These are phyloP conservation scores for Solanum sitiens DNA, from an alignment of 257 asterid species.

Conservation along the genomic window DNA sequence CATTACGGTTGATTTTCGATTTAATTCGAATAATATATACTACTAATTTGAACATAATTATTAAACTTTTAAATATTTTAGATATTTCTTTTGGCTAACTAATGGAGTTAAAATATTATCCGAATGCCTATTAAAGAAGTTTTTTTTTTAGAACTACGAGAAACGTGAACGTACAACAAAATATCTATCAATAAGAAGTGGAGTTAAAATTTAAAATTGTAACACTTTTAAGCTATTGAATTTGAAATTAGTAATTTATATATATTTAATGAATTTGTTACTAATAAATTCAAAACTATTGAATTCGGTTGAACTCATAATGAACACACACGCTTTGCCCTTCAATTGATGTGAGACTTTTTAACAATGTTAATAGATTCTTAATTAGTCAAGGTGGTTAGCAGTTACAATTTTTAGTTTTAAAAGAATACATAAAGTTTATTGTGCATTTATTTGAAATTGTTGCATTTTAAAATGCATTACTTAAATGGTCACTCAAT, in stretches of 20 bases:
- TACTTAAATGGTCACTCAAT: not conserved
- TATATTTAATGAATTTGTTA: too few species aligned
- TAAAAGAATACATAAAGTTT: not conserved
- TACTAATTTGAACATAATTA: not conserved
- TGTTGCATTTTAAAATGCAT: not conserved
- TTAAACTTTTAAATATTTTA: not conserved
- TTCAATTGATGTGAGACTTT: not conserved
- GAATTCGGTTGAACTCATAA: not conserved
- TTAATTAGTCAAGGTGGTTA: not conserved
- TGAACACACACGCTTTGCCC: not conserved
- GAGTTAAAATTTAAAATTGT: too few species aligned
- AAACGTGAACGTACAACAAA: not conserved
- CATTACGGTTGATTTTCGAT: too few species aligned
- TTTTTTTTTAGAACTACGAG: too few species aligned
- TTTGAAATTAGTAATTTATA: too few species aligned
- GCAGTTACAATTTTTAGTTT: not conserved
- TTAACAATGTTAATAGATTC: not conserved
- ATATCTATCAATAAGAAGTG: not conserved
- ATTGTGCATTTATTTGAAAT: not conserved
- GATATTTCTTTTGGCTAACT: not conserved
- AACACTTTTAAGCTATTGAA: too few species aligned
- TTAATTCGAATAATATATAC: too few species aligned
- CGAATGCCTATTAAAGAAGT: not conserved
- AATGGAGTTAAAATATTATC: not conserved
- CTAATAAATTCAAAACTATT: too few species aligned